These are phyloP conservation scores for Claviceps monticola DNA, from an alignment of 2,329 filamentous ascomycete species.

Conservation along the genomic window DNA sequence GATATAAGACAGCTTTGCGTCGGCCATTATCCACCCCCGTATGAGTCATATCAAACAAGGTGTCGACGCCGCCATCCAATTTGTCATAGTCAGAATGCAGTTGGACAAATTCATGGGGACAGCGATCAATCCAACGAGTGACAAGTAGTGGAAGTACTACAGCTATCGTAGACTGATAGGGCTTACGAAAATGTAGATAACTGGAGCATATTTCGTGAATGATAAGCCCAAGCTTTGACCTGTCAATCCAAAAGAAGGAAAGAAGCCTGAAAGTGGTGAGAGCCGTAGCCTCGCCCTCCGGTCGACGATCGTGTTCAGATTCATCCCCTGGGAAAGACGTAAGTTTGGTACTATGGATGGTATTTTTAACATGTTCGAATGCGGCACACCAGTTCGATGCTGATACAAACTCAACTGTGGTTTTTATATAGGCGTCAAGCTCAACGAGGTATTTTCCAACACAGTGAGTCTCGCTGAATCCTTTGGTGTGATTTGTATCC, in stretches of 20 bases:
- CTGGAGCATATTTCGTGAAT: slow-evolving; percentile 54
- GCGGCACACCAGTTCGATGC: slow-evolving; percentile 48
- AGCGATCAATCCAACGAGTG: slow-evolving; percentile 50
- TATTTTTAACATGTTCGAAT: slow-evolving; percentile 42
- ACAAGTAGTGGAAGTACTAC: slow-evolving; percentile 49
- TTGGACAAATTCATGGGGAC: slow-evolving; percentile 49
- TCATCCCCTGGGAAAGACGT: slow-evolving; percentile 25
- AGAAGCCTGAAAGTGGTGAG: slow-evolving; percentile 44
- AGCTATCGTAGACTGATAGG: slow-evolving; percentile 50
- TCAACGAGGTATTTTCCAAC: slow-evolving; percentile 25
- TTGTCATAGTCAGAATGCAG: slow-evolving; percentile 46
- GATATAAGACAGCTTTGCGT: slow-evolving; percentile 42
- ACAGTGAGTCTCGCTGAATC: slow-evolving; percentile 11
- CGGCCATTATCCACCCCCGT: slow-evolving; percentile 44
- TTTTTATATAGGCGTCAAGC: slow-evolving; percentile 41
- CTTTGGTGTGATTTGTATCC: slow-evolving; percentile 8
- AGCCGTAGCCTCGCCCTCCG: slow-evolving; percentile 36
- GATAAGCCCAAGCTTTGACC: slow-evolving; percentile 43
- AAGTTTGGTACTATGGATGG: slow-evolving; percentile 37
- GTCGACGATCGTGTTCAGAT: slow-evolving; percentile 19
- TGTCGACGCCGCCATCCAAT: slow-evolving; percentile 52
- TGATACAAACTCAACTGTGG: slow-evolving; percentile 48
- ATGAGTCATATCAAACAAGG: slow-evolving; percentile 55
- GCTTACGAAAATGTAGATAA: slow-evolving; percentile 51
- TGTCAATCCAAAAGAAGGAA: slow-evolving; percentile 51